Evolutionary conservation across 257 asterid genomes (phyloP).

Genomic region (Solanum pinnatisectum): DNA sequence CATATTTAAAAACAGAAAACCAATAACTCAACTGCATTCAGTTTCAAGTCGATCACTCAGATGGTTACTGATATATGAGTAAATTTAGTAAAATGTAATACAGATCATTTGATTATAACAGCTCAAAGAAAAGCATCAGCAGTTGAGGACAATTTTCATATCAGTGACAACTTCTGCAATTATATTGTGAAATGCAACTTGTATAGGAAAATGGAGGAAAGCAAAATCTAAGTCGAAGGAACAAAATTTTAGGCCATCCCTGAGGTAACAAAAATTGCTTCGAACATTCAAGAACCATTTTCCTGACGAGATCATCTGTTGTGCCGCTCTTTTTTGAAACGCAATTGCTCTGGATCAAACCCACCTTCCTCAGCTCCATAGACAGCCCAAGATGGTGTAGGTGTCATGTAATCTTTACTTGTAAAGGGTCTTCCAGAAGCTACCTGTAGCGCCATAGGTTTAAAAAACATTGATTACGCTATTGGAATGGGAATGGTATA

Average conservation of each 20-base stretch:
- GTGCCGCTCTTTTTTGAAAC: constrained; percentile 68
- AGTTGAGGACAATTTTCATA: not conserved
- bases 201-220: not conserved
- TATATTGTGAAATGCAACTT: not conserved
- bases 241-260: constrained; percentile 13
- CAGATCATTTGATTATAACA: too few relatives aligned
- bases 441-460: too few relatives aligned
- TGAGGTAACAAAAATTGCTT: not conserved
- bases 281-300: not conserved
- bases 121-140: too few relatives aligned
- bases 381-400: constrained; percentile 91
- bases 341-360: constrained; percentile 78
- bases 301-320: constrained; percentile 46
- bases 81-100: too few relatives aligned
- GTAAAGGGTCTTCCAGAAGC: too few relatives aligned
- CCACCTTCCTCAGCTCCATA: constrained; percentile 99
- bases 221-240: not conserved
- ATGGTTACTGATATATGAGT: too few relatives aligned
- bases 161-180: not conserved
- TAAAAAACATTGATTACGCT: too few relatives aligned
- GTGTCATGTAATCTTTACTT: too few relatives aligned
- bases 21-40: too few relatives aligned
- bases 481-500: too few relatives aligned
- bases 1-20: too few relatives aligned
- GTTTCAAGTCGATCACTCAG: too few relatives aligned